Evolutionary conservation across 2,329 filamentous ascomycete genomes (phyloP), one percentile per base, ranked within the genome.

Genomic region (Rutstroemia sydowiana): DNA sequence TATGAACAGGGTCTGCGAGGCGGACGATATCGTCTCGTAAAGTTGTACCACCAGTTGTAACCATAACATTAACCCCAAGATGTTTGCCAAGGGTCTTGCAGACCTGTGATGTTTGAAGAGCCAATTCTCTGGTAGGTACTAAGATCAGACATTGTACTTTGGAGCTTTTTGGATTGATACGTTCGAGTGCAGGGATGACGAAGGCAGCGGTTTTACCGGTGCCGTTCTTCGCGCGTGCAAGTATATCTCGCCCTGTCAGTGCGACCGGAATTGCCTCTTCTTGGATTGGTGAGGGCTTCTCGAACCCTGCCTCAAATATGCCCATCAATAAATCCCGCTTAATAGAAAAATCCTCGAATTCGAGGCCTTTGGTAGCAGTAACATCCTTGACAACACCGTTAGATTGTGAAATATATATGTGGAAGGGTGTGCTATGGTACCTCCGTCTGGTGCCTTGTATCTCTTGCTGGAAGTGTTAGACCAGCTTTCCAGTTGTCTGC

Each of bases 21-120:
- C 93, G 89, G 62, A 98, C 84, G 67, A 98, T 98, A 69, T 98
- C 93, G 70, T 98, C 93, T 66, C 93, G 89, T 52, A 98, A 76
- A 23, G 88, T 88, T 39, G 93, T 97, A 64, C 93, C 93, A 70
- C 93, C 93, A 21, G 95, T 98, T 44, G 92, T 96, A 61, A 98
- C 95, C 95, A 98, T 98, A 65, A 98, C 92, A 66, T 98, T 97
- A 72, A 98, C 79, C 52, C 90, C 90, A 37, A 98, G 83, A 67
- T 98, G 91, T 73, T 98, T 97, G 58, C 95, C 95, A 43, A 98
- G 81, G 11, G 86, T 96, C 77, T 97, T 98, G 82, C 93, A 98
- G 61, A 98, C 93, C 72, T 98, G 93, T 45, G 95, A 98, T 55
- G 93, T 98, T 71, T 98, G 93, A 71, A 98, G 85, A 51, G 95